Evolutionary conservation across 2,329 filamentous ascomycete species (phyloP), one percentile per base, ranked within the genome.

Genomic region (Fusarium euwallaceae): DNA sequence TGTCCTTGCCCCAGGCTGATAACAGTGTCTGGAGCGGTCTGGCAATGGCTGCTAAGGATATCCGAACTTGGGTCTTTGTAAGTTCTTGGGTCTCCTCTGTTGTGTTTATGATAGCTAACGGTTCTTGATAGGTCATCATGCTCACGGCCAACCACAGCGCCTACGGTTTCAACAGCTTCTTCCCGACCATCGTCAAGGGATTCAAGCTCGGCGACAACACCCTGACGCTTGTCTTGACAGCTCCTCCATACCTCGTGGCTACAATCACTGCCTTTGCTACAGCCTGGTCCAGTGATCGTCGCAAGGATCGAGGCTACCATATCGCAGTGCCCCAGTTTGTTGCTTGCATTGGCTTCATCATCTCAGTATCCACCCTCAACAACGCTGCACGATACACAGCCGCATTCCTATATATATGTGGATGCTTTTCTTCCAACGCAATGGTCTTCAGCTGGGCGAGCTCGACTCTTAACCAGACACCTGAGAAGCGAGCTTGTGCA

Each of bases 391-490:
- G 74, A 7, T 78, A 78, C 27, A 53, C 70, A 14, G 61, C 73
- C 1, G 62, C 76, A 0, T 78, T 78, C 41, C 67, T 78, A 10
- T 77, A 74, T 58, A 43, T 71, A 9, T 66, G 62, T 7, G 76
- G 77, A 10, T 69, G 67, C 37, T 77, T 76, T 48, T 68, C 77
- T 3, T 79, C 80, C 22, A 84, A 84, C 61, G 78, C 80, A 0
- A 67, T 83, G 24, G 80, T 83, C 4, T 82, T 80, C 45, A 78
- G 77, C n/a, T 84, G 82, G 83, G 81, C 80, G 1, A 78, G 80
- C 8, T 77, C 76, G 14, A 78, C 80, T 6, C 76, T 83, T 7
- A 79, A 78, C 43, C 76, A 81, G 45, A 84, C 83, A 5, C 81
- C 82, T 0, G 82, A 84, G 73, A 84, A 84, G 16, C 51, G 77